A percentile compares a stretch with the other conserved stretches of the same genome.
phyloP scores from a whole-genome alignment of 2,329 filamentous ascomycete species.

The Pseudogymnoascus sp. region DNA sequence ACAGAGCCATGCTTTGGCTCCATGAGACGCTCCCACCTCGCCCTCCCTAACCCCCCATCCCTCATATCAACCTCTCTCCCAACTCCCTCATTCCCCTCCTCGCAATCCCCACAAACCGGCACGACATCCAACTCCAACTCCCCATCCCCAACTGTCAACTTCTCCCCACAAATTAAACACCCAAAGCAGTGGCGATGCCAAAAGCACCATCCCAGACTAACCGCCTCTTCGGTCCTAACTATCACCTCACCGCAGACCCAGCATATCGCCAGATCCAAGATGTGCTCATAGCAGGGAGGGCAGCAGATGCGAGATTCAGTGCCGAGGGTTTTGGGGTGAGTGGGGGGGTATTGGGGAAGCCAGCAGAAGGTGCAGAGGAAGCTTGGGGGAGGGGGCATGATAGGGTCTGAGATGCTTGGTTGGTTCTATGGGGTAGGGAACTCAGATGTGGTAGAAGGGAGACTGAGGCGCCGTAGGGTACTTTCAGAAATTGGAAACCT shows the following conservation, averaged over 20 bases:
- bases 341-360: conserved; percentile 34
- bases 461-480: not conserved
- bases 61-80: conserved; percentile 20
- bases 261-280: conserved; percentile 50
- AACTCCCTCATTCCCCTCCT: conserved; percentile 30
- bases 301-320: conserved; percentile 45
- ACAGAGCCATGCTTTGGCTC: conserved; percentile 38
- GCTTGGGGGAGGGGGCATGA: not conserved
- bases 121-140: conserved; percentile 39
- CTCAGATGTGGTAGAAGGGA: too few species aligned
- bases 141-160: conserved; percentile 11
- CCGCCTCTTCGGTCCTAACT: conserved; percentile 47
- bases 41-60: conserved; percentile 35
- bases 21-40: conserved; percentile 39
- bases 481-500: not conserved
- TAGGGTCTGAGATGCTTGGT: not conserved
- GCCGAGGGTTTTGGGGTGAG: conserved; percentile 37
- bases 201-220: conserved; percentile 56
- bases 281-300: conserved; percentile 39
- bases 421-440: too few species aligned
- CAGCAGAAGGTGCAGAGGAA: conserved; percentile 55
- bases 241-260: conserved; percentile 53
- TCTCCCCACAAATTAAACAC: conserved; percentile 43
- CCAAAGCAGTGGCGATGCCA: conserved; percentile 54
- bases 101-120: conserved; percentile 46